phyloP scores from a whole-genome alignment of 2,329 filamentous ascomycete genomes.

The Cadophora luteo-olivacea region DNA sequence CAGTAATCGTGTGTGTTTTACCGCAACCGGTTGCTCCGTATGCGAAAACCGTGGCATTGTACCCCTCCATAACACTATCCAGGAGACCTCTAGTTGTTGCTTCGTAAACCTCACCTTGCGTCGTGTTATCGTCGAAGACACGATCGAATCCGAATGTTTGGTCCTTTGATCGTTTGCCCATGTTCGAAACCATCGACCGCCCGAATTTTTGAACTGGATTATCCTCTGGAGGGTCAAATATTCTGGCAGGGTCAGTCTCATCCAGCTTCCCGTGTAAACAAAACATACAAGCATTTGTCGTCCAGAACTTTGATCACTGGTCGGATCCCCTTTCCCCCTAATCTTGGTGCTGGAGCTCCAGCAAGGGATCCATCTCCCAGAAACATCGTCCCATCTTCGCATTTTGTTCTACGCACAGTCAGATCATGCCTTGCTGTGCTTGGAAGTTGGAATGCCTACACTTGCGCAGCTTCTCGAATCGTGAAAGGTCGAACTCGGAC shows the following conservation, averaged over 20 bases:
- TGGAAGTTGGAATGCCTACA: constrained; percentile 56
- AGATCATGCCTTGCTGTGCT: constrained; percentile 23
- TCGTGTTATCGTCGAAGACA: constrained; percentile 94
- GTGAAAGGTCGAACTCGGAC: constrained; percentile 76
- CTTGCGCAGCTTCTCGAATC: constrained; percentile 92
- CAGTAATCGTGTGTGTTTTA: constrained; percentile 97
- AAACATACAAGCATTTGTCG: constrained; percentile 87
- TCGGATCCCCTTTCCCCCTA: constrained; percentile 84
- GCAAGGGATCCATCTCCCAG: constrained; percentile 96
- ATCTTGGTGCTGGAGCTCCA: constrained; percentile 82
- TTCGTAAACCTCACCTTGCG: constrained; percentile 94
- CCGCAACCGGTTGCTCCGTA: constrained; percentile 98
- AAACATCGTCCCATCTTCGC: constrained; percentile 87
- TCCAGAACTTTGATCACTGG: constrained; percentile 96
- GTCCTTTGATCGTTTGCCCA: constrained; percentile 93
- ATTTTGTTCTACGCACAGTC: constrained; percentile 49
- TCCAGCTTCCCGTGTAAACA: not conserved
- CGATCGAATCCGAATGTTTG: constrained; percentile 97
- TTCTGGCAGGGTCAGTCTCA: constrained; percentile 57
- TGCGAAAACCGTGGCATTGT: constrained; percentile 98
- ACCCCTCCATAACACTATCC: constrained; percentile 94
- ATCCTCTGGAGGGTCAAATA: constrained; percentile 97
- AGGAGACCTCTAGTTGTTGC: constrained; percentile 87
- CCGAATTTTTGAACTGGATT: constrained; percentile 89
- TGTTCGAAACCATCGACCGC: constrained; percentile 75